Evolutionary conservation across 2,329 filamentous ascomycete genomes (phyloP).

Genomic region (Sclerotinia sclerotiorum): DNA sequence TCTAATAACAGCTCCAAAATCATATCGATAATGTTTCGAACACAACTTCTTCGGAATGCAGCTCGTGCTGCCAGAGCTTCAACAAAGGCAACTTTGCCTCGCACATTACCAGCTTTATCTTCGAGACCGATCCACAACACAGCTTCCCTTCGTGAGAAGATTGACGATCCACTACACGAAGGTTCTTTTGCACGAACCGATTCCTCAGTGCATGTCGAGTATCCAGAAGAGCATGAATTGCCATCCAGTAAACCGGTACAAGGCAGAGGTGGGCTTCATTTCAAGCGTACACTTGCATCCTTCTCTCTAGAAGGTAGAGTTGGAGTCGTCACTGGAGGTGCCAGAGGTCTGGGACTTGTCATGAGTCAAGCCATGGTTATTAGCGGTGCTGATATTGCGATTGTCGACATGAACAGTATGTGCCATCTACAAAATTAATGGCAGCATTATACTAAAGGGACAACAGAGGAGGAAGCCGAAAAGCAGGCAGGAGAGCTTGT

Average conservation of each 20-base stretch:
- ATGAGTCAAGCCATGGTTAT: conserved; percentile 91
- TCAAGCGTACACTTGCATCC: conserved; percentile 78
- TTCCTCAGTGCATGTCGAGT: conserved; percentile 72
- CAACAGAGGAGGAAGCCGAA: conserved; percentile 75
- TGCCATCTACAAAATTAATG: conserved; percentile 30
- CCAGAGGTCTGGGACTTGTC: conserved; percentile 82
- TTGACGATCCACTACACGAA: conserved; percentile 33
- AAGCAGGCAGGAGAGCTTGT: conserved; percentile 73
- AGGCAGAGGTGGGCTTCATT: conserved; percentile 76
- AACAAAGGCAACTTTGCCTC: conserved; percentile 25
- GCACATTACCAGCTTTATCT: conserved; percentile 25
- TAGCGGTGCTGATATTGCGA: conserved; percentile 83
- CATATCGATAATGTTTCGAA: conserved; percentile 36
- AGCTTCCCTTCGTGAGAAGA: conserved; percentile 31
- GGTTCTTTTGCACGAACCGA: conserved; percentile 71
- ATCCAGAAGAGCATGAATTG: conserved; percentile 72
- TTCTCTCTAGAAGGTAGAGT: conserved; percentile 86
- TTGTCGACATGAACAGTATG: conserved; percentile 90
- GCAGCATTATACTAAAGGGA: conserved; percentile 26
- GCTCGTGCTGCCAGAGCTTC: conserved; percentile 33
- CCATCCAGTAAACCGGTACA: conserved; percentile 69
- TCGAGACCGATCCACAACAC: conserved; percentile 33
- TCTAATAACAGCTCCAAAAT: conserved; percentile 8
- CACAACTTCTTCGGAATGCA: conserved; percentile 36
- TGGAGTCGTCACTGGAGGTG: conserved; percentile 85